Evolutionary conservation across 73 alveolate genomes (phyloP), one percentile per base, ranked within the genome.

Genomic region (Paramecium pentaurelia): DNA sequence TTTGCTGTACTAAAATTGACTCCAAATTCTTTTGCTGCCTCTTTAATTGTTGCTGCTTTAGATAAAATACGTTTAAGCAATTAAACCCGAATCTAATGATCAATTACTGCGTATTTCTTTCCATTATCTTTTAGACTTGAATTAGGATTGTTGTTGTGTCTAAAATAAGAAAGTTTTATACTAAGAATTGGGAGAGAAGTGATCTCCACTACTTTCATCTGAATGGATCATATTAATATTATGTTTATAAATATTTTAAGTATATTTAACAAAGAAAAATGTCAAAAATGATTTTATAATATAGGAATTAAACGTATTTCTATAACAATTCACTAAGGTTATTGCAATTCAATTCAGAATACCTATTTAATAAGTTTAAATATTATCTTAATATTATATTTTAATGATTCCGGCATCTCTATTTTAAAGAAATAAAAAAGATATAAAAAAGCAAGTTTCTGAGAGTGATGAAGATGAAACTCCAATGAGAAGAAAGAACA

Each of bases 21-120:
- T 32, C 93, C 93, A 14, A 87, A 87, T 58, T 87, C 75, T 60
- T 64, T 59, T 22, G 93, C 93, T 25, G 93, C 93, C 38, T 87
- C 93, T 28, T 87, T 87, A 4, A 87, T 87, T 34, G 93, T 87
- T 22, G 86, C 88, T 36, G 68, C 54, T 11, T 87, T 87, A 16
- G 93, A 59, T 1, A 87, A 30, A n/a, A 75, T 75, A 1, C 64
- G 58, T 40, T 40, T 75, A 16, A 75, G 60, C 4, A 75, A 37
- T 37, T 40, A 37, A 9, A 75, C 88, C 20, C 88, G 12, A 4
- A 75, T 27, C 20, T 75, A 32, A 16, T 75, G 49, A 37, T 75
- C 88, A 22, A 75, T 75, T 6, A 75, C 60, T 37, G 88, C 88
- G 7, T 75, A 75, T 75, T 40, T 75, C 60, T 75, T 75, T 34